Evolutionary conservation across 495 filamentous ascomycete genomes (phyloP).

Genomic region (Hypoxylon rickii): DNA sequence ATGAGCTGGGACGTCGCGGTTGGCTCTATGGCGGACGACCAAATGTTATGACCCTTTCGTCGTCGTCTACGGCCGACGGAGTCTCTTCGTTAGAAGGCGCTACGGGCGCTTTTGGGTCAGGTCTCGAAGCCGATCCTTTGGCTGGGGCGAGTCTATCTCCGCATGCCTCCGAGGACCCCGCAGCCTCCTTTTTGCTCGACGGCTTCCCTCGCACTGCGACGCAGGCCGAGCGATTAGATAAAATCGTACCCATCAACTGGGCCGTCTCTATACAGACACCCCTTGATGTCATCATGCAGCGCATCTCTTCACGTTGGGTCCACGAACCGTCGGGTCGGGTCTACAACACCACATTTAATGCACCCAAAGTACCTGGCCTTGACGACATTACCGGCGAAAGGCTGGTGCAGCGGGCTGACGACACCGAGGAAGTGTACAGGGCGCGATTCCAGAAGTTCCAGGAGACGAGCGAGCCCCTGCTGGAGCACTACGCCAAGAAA

Average conservation of each 20-base stretch:
- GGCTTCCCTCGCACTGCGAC: conserved; percentile 88
- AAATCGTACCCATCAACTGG: conserved; percentile 86
- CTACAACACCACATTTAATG: conserved; percentile 92
- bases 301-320: conserved; percentile 90
- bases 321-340: conserved; percentile 89
- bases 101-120: conserved; percentile 45
- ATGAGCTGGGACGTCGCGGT: conserved; percentile 79
- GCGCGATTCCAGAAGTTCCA: conserved; percentile 79
- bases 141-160: conserved; percentile 38
- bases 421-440: conserved; percentile 84
- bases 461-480: conserved; percentile 79
- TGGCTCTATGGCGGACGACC: conserved; percentile 65
- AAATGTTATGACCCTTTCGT: conserved; percentile 50
- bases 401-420: conserved; percentile 80
- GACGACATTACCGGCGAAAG: conserved; percentile 93
- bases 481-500: conserved; percentile 85
- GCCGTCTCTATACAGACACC: conserved; percentile 74
- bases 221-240: conserved; percentile 78
- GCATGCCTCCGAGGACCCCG: conserved; percentile 66
- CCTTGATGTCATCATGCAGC: conserved; percentile 77
- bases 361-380: conserved; percentile 75
- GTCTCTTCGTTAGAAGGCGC: conserved; percentile 34
- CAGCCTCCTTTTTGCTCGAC: conserved; percentile 91
- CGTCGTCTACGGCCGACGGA: conserved; percentile 35
- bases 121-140: conserved; percentile 40